Base-by-base conservation (phyloP, 805 yeast genomes). In the Cyberlindnera americana region DNA sequence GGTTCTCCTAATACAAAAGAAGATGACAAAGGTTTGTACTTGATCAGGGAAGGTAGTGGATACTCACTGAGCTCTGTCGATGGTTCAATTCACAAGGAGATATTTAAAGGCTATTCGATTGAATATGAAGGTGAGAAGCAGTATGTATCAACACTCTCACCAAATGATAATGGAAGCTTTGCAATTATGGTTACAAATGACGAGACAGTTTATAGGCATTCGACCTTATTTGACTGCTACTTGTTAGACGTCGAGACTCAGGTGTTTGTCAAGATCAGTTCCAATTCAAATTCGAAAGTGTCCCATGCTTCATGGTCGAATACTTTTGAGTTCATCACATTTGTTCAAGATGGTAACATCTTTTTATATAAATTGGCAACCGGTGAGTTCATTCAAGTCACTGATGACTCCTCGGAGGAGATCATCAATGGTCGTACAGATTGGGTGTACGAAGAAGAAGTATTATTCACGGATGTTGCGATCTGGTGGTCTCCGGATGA, bases 391-490 rank as follows among this genome's bases (percentile, higher is more conserved):
- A 43, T 42, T 0, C 54, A 53, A 30, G 38, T 64, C 2, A 62
- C 69, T 0, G n/a, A 41, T 5, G 83, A 76, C 54, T 90, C 89
- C 0, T 62, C 71, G 11, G 53, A 46, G 0, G 61, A 69, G 14
- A 63, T 83, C 4, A 69, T 72, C 44, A 80, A 84, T 49, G 95
- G 87, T 6, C 80, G 70, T 46, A 79, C 90, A 0, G 93, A 84
- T 53, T 85, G 95, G 93, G 81, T 84, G 2, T 84, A 84, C 57
- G 95, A 85, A 57, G 95, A 85, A 54, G 95, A 85, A 52, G 85
- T 85, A 1, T 60, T 79, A 11, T 71, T 70, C 0, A 51, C 63
- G 13, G 90, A 82, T 46, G 61, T 57, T 25, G 77, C 83, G 0
- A 62, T 83, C 11, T 83, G 88, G 84, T 84, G 91, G 89, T 65